These are phyloP conservation scores for Serendipita indica DNA, from an alignment of 768 basidiomycete genomes.

Conservation along the genomic window DNA sequence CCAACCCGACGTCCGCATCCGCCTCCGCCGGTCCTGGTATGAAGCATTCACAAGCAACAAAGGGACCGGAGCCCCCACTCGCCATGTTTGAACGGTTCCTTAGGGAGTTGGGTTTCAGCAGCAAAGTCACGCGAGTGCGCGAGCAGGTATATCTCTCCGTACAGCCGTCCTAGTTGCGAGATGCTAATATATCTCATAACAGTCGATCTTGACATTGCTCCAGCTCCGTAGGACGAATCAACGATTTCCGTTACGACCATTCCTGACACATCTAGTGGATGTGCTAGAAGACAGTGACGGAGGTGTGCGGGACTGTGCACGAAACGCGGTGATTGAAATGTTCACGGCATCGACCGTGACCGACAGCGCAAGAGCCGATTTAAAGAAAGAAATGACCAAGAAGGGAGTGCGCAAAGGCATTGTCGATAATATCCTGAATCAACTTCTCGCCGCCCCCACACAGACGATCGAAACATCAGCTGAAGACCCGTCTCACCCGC, in stretches of 20 bases:
- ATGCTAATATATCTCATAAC: background rate
- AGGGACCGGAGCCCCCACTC: constrained; percentile 54
- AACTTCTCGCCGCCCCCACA: constrained; percentile 30
- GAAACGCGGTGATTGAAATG: constrained; percentile 63
- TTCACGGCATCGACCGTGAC: constrained; percentile 73
- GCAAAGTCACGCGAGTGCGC: constrained; percentile 74
- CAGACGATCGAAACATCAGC: background rate
- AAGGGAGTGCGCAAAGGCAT: constrained; percentile 79
- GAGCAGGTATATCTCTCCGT: constrained; percentile 80
- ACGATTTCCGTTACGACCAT: constrained; percentile 68
- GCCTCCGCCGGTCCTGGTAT: constrained; percentile 26
- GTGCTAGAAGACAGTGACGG: constrained; percentile 83
- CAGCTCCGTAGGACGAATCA: constrained; percentile 56
- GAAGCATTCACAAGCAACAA: constrained; percentile 25
- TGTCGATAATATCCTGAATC: constrained; percentile 60
- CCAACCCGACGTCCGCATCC: constrained; percentile 27
- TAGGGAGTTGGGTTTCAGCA: constrained; percentile 54
- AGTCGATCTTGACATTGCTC: constrained; percentile 50
- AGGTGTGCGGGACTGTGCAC: constrained; percentile 75
- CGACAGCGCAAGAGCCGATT: constrained; percentile 76
- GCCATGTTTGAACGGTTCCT: constrained; percentile 55
- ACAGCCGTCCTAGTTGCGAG: background rate
- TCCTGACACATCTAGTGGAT: constrained; percentile 64
- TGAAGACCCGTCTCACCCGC: constrained; percentile 12
- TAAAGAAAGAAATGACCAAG: constrained; percentile 82